Percentiles rank a stretch among this genome's conserved stretches.
Evolutionary conservation across 768 basidiomycete species (phyloP).

Genomic region (Termitomyces sp.): DNA sequence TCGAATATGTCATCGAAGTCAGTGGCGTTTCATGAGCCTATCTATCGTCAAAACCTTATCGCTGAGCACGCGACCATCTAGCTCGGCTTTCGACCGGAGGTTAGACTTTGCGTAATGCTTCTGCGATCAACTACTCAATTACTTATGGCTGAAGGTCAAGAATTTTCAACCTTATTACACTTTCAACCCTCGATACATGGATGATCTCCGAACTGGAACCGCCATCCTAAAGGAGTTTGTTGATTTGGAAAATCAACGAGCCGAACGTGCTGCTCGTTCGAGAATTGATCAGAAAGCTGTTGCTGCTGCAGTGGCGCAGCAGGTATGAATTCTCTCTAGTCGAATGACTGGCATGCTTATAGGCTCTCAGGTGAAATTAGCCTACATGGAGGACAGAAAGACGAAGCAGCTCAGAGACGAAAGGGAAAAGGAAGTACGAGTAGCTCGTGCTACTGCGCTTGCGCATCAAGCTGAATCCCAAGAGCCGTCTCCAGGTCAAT

Average conservation of each 20-base stretch:
- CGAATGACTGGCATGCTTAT: neutral
- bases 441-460: conserved; percentile 28
- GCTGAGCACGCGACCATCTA: conserved; percentile 22
- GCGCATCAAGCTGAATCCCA: conserved; percentile 14
- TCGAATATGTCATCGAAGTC: conserved; percentile 79
- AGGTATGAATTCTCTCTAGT: conserved; percentile 28
- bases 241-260: conserved; percentile 42
- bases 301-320: conserved; percentile 45
- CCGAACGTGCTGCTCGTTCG: conserved; percentile 39
- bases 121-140: neutral
- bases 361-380: conserved; percentile 57
- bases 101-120: conserved; percentile 17
- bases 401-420: conserved; percentile 47
- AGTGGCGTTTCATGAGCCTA: conserved; percentile 21
- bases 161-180: conserved; percentile 71
- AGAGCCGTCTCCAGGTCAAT: conserved; percentile 3
- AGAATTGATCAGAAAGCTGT: conserved; percentile 58
- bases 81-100: conserved; percentile 74
- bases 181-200: conserved; percentile 46
- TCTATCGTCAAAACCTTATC: neutral
- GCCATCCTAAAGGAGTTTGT: conserved; percentile 61
- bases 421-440: conserved; percentile 49
- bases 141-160: conserved; percentile 38
- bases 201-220: conserved; percentile 57
- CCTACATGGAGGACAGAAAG: conserved; percentile 75